These are phyloP conservation scores for Pyronema omphalodes DNA, from an alignment of 495 filamentous ascomycete species.

Conservation along the genomic window DNA sequence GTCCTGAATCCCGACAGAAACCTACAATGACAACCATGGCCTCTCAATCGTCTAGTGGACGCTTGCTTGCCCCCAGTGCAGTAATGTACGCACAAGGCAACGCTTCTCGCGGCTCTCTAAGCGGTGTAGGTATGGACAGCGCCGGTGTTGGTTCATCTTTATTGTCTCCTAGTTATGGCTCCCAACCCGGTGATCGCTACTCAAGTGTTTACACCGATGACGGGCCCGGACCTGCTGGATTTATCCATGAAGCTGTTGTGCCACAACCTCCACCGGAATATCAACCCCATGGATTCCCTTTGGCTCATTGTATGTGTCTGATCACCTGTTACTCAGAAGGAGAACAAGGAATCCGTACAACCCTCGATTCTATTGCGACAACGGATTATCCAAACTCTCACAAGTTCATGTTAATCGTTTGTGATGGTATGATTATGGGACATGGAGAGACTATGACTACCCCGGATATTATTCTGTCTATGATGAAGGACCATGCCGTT, in stretches of 20 bases:
- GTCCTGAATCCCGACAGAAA: slow-evolving; percentile 33
- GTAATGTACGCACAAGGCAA: slow-evolving; percentile 55
- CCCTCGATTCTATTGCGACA: slow-evolving; percentile 86
- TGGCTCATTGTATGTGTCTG: slow-evolving; percentile 83
- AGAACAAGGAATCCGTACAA: slow-evolving; percentile 77
- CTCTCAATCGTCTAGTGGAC: slow-evolving; percentile 65
- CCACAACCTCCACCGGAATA: slow-evolving; percentile 96
- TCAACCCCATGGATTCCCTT: slow-evolving; percentile 86
- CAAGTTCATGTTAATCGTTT: slow-evolving; percentile 87
- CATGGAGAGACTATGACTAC: slow-evolving; percentile 75
- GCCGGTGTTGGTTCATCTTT: slow-evolving; percentile 12
- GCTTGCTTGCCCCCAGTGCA: slow-evolving; percentile 45
- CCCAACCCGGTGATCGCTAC: slow-evolving; percentile 29
- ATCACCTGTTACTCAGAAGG: slow-evolving; percentile 98
- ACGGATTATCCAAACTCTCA: slow-evolving; percentile 99
- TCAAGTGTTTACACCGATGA: slow-evolving; percentile 37
- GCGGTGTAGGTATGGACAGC: slow-evolving; percentile 12
- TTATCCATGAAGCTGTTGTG: slow-evolving; percentile 88
- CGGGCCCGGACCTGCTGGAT: slow-evolving; percentile 67
- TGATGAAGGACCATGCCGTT: slow-evolving; percentile 84
- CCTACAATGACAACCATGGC: slow-evolving; percentile 80
- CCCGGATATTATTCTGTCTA: slow-evolving; percentile 72
- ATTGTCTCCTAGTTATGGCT: slow-evolving; percentile 4
- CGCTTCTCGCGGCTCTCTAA: slow-evolving; percentile 24
- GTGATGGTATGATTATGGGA: slow-evolving; percentile 95